These are phyloP conservation scores for Cladophialophora chaetospira DNA, from an alignment of 2,329 filamentous ascomycete species.

Conservation along the genomic window DNA sequence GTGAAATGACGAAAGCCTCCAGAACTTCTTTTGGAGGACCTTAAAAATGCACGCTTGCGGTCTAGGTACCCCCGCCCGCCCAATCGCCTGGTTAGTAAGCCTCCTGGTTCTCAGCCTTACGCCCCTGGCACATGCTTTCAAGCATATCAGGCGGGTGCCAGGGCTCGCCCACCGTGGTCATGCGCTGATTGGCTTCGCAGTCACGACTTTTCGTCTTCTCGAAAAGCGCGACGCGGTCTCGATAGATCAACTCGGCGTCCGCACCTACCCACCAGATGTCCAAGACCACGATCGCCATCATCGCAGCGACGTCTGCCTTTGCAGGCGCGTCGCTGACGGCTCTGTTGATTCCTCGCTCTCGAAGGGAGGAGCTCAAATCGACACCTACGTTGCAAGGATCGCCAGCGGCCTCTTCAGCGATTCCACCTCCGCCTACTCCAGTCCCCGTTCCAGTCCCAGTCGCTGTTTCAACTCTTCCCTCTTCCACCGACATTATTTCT, in stretches of 20 bases:
- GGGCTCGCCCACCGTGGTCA: neutral
- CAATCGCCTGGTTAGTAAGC: neutral
- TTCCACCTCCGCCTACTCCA: conserved; percentile 35
- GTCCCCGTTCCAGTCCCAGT: conserved; percentile 36
- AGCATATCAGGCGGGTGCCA: neutral
- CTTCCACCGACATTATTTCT: conserved; percentile 37
- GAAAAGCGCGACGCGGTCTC: neutral
- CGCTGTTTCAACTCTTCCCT: conserved; percentile 20
- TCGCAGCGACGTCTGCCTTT: conserved; percentile 74
- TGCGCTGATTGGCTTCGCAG: conserved; percentile 6
- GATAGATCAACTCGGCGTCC: neutral
- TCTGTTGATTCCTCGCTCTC: conserved; percentile 64
- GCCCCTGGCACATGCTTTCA: neutral
- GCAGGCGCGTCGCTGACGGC: conserved; percentile 73
- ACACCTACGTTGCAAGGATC: conserved; percentile 38
- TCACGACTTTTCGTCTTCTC: neutral
- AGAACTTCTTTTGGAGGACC: conserved; percentile 13
- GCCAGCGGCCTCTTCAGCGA: conserved; percentile 42
- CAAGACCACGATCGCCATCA: conserved; percentile 73
- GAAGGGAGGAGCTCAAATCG: conserved; percentile 39
- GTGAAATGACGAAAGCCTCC: conserved; percentile 7
- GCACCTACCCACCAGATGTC: conserved; percentile 59
- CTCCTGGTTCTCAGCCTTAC: neutral
- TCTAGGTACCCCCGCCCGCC: neutral
- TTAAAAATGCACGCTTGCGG: conserved; percentile 6